Percentiles rank a stretch among this genome's conserved stretches.
Evolutionary conservation across 163 green algal species (phyloP).

Genomic region (Chlorella variabilis): DNA sequence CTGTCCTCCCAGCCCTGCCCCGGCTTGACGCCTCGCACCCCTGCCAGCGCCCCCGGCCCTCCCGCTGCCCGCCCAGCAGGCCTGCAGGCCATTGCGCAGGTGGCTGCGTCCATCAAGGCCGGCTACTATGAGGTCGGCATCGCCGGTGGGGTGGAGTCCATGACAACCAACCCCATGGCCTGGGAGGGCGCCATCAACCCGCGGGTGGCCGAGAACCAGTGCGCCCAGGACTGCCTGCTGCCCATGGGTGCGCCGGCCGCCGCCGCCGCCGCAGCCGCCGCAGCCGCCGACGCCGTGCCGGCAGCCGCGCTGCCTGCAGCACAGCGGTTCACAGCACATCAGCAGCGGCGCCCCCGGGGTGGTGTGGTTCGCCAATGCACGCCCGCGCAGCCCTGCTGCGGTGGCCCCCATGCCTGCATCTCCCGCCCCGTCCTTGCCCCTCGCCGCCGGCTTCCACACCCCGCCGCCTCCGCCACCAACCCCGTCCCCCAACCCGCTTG

Average conservation of each 20-base stretch:
- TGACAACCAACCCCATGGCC: constrained; percentile 95
- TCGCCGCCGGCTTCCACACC: too few relatives aligned
- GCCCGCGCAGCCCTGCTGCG: too few relatives aligned
- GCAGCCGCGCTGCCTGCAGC: too few relatives aligned
- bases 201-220: constrained; percentile 45
- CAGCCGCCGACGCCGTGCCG: neutral
- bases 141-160: constrained; percentile 93
- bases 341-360: too few relatives aligned
- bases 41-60: neutral
- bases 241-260: constrained; percentile 84
- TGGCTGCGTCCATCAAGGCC: constrained; percentile 93
- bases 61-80: constrained; percentile 78
- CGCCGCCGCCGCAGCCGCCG: neutral
- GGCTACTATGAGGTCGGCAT: constrained; percentile 96
- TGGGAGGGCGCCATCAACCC: constrained; percentile 97
- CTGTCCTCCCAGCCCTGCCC: too few relatives aligned
- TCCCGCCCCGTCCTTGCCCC: too few relatives aligned
- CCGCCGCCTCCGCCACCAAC: too few relatives aligned
- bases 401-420: too few relatives aligned
- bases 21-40: too few relatives aligned
- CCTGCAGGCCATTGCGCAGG: constrained; percentile 96
- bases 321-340: too few relatives aligned
- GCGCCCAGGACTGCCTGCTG: constrained; percentile 89
- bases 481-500: too few relatives aligned
- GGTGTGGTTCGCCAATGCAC: too few relatives aligned